Evolutionary conservation across 306 rosid species (phyloP).

Genomic region (Potentilla sterilis): DNA sequence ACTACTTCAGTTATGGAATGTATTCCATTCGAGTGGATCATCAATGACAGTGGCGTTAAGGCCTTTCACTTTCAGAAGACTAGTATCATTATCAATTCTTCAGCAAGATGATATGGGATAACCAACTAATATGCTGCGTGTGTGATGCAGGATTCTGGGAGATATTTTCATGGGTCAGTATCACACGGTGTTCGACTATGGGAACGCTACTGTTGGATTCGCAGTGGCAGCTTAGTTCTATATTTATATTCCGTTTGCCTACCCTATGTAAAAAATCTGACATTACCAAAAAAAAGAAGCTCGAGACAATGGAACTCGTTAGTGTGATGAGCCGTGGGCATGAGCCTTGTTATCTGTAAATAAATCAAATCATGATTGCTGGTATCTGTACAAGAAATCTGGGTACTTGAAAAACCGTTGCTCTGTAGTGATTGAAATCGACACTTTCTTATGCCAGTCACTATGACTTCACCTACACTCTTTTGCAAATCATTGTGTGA

Average conservation of each 20-base stretch:
- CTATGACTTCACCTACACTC: conserved; percentile 21
- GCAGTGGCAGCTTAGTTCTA: conserved; percentile 44
- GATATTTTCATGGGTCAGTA: conserved; percentile 60
- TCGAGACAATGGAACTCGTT: not conserved
- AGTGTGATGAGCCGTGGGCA: conserved; percentile 8
- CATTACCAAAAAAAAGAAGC: not conserved
- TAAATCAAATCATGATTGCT: conserved; percentile 15
- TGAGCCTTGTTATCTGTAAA: conserved; percentile 8
- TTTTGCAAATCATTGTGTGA: conserved; percentile 12
- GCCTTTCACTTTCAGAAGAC: not conserved
- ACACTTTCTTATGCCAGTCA: not conserved
- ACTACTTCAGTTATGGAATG: not conserved
- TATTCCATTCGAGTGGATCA: not conserved
- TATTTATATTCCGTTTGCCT: not conserved
- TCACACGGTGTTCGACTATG: conserved; percentile 54
- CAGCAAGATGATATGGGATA: not conserved
- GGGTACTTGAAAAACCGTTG: not conserved
- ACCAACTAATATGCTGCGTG: not conserved
- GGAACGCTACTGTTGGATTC: conserved; percentile 46
- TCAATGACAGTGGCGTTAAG: not conserved
- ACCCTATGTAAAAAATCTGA: not conserved
- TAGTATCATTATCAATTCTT: not conserved
- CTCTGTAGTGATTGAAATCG: not conserved
- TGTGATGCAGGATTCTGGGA: conserved; percentile 56
- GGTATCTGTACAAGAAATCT: not conserved